Evolutionary conservation across 495 filamentous ascomycete species (phyloP).

Genomic region (Penicillium ucsense): DNA sequence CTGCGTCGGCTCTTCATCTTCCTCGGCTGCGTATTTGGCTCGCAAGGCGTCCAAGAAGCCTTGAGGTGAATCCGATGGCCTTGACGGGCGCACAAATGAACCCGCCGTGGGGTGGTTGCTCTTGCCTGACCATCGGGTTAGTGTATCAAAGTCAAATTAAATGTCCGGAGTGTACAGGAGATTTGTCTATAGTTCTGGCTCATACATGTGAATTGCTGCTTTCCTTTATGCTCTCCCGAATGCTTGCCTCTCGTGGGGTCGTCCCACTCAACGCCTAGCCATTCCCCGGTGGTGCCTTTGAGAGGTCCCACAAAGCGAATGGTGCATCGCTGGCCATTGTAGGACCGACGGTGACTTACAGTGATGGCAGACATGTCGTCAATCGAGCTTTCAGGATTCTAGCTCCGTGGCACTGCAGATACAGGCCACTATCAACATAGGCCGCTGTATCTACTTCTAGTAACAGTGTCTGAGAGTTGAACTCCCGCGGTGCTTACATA

Average conservation of each 20-base stretch:
- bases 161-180: background rate
- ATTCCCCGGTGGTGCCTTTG: constrained; percentile 63
- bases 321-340: constrained; percentile 64
- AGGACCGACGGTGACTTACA: constrained; percentile 59
- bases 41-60: constrained; percentile 72
- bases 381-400: too few relatives aligned
- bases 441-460: background rate
- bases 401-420: too few relatives aligned
- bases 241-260: constrained; percentile 79
- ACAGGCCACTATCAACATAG: too few relatives aligned
- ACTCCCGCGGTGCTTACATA: constrained; percentile 20
- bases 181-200: background rate
- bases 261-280: constrained; percentile 98
- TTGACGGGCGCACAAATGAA: constrained; percentile 76
- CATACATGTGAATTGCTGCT: constrained; percentile 76
- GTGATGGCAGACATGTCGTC: constrained; percentile 6
- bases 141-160: background rate
- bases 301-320: constrained; percentile 75
- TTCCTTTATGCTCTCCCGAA: constrained; percentile 68
- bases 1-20: constrained; percentile 11
- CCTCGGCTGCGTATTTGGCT: constrained; percentile 68
- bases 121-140: constrained; percentile 39
- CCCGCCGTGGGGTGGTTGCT: constrained; percentile 59
- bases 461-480: background rate
- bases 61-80: constrained; percentile 53